Base-by-base conservation (phyloP, 1,284 basidiomycete species). In the Heterobasidion annosum region DNA sequence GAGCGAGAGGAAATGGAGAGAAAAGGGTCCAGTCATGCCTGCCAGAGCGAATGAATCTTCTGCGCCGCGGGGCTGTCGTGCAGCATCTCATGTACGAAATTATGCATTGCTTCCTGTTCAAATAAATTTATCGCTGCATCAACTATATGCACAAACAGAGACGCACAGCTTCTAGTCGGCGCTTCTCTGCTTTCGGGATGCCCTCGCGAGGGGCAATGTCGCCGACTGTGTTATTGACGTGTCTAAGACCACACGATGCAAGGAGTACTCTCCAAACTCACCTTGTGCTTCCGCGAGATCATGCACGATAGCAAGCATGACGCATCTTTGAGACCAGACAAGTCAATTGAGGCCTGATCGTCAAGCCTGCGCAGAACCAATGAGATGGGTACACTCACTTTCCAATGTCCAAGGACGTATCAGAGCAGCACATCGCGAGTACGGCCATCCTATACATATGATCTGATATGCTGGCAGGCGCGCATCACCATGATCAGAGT, bases 381-480 rank as follows among this genome's bases (percentile, higher is more conserved):
- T 44, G 5, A 37, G 15, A 10, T 45, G n/a, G 34, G 9, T 12
- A 13, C 7, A 62, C 76, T 54, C 59, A 88, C 88, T 88, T 93
- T 43, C 85, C 71, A 8, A 93, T 76, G 65, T 97, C 91, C 8
- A 96, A 77, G 0, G 70, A 75, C 3, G 74, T 52, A 59, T 90
- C 90, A 1, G 83, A 82, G 1, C 79, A 80, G 59, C 93, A 88
- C 81, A 98, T 86, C 1, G 93, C 88, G 48, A 98, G 78, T 19
- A 98, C 70, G 1, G 92, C 88, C 96, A 98, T 98, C 54, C 96
- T 79, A 68, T 97, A 96, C 95, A 97, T 98, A 67, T 98, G 95
- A 67, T 98, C 95, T 3, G 93, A 86, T 58, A 98, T 96, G 61
- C 92, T 95, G 43, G 46, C 34, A 25, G 4, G 25, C 32, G 40